Evolutionary conservation across 2,329 filamentous ascomycete genomes (phyloP).

Genomic region (Ophiostoma ulmi): DNA sequence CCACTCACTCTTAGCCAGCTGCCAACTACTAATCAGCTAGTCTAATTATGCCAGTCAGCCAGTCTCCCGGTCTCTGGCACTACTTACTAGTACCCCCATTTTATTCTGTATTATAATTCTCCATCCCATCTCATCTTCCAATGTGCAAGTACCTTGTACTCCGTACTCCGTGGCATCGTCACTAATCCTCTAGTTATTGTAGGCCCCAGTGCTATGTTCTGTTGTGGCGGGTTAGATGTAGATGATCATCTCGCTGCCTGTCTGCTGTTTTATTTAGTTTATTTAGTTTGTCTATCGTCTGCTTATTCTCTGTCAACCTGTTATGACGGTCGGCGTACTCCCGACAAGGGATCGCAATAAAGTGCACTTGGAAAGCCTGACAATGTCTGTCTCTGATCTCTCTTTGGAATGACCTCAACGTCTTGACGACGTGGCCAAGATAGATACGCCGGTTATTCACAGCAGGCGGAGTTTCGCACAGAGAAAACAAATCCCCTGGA

Average conservation of each 20-base stretch:
- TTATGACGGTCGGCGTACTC: not conserved
- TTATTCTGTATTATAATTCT: not conserved
- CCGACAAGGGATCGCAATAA: not conserved
- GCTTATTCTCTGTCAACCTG: not conserved
- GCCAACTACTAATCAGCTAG: not conserved
- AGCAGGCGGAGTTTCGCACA: not conserved
- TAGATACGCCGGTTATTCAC: not conserved
- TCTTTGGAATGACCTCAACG: not conserved
- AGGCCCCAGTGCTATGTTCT: not conserved
- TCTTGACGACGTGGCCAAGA: not conserved
- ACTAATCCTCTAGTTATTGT: not conserved
- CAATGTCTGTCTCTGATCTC: not conserved
- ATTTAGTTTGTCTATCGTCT: not conserved
- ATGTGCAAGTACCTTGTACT: slow-evolving; percentile 5
- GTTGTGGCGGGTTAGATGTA: not conserved
- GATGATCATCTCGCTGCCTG: not conserved
- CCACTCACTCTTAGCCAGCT: not conserved
- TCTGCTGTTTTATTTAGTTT: not conserved
- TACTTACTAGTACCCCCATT: not conserved
- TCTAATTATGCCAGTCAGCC: not conserved
- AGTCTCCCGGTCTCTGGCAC: not conserved
- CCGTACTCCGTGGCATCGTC: not conserved
- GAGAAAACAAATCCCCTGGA: not conserved
- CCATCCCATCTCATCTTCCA: not conserved
- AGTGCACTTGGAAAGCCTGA: not conserved